These are phyloP conservation scores for Hemerocallis citrina DNA, from an alignment of 106 monocot genomes.

Conservation along the genomic window DNA sequence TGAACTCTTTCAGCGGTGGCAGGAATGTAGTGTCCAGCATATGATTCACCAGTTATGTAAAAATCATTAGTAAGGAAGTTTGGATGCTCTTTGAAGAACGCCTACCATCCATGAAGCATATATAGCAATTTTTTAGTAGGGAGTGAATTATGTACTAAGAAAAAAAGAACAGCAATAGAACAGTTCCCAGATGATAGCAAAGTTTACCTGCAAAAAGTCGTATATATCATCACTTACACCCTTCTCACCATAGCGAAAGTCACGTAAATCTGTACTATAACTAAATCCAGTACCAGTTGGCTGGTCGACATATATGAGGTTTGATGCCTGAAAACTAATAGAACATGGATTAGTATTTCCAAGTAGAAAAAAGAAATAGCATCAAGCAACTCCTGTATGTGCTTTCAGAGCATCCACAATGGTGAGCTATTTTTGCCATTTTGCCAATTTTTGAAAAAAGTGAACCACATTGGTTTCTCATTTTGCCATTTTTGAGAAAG, in stretches of 20 bases:
- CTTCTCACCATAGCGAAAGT: constrained; percentile 35
- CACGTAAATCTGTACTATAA: constrained; percentile 36
- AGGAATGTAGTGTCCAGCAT: constrained; percentile 46
- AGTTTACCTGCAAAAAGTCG: constrained; percentile 41
- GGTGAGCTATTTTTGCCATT: too few relatives aligned
- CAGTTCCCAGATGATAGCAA: background rate
- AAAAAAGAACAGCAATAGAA: too few relatives aligned
- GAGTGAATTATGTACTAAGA: background rate
- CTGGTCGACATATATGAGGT: constrained; percentile 42
- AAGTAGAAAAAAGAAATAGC: background rate
- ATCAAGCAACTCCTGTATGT: background rate
- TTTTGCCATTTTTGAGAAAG: too few relatives aligned
- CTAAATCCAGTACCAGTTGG: constrained; percentile 57
- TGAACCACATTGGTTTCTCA: too few relatives aligned
- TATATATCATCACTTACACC: constrained; percentile 38
- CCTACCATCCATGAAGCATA: constrained; percentile 14
- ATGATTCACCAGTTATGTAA: constrained; percentile 43
- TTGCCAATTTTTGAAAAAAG: too few relatives aligned
- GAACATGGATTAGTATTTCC: background rate
- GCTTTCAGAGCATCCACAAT: background rate
- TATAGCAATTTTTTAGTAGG: background rate
- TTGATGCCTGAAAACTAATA: constrained; percentile 31
- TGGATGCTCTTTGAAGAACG: constrained; percentile 46
- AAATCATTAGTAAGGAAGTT: constrained; percentile 29
- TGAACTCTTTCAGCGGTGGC: constrained; percentile 41